These are phyloP conservation scores for Plantago coronopus DNA, from an alignment of 305 asterid species.

Conservation along the genomic window DNA sequence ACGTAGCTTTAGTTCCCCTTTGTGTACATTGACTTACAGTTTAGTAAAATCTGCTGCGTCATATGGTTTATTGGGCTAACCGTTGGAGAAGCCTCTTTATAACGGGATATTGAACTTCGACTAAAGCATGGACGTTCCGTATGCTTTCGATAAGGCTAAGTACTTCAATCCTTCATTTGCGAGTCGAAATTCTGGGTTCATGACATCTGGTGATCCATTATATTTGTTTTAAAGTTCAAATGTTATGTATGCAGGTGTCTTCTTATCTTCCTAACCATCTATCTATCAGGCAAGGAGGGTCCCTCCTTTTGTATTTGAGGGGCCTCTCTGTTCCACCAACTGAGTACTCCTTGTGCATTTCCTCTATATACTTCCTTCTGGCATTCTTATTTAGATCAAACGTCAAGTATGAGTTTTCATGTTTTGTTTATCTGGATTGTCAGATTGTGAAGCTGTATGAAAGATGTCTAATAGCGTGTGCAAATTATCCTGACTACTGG, in stretches of 20 bases:
- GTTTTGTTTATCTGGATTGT: conserved; percentile 27
- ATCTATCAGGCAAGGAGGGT: conserved; percentile 79
- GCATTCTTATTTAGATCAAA: conserved; percentile 22
- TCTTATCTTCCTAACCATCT: conserved; percentile 93
- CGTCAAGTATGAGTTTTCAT: conserved; percentile 23
- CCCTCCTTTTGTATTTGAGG: conserved; percentile 75
- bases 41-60: conserved; percentile 87
- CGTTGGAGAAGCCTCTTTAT: conserved; percentile 92
- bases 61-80: conserved; percentile 88
- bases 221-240: conserved; percentile 62
- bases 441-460: conserved; percentile 95
- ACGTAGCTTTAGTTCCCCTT: conserved; percentile 79
- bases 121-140: conserved; percentile 92
- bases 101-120: conserved; percentile 96
- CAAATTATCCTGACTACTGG: conserved; percentile 95
- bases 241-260: conserved; percentile 99
- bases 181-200: conserved; percentile 94
- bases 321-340: conserved; percentile 87
- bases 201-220: conserved; percentile 52
- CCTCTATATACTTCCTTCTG: conserved; percentile 32
- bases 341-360: conserved; percentile 70
- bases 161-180: conserved; percentile 90
- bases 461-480: conserved; percentile 92
- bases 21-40: conserved; percentile 86
- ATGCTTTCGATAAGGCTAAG: conserved; percentile 95